Evolutionary conservation across 2,329 filamentous ascomycete genomes (phyloP).

Genomic region (Nannizziopsis barbatae): DNA sequence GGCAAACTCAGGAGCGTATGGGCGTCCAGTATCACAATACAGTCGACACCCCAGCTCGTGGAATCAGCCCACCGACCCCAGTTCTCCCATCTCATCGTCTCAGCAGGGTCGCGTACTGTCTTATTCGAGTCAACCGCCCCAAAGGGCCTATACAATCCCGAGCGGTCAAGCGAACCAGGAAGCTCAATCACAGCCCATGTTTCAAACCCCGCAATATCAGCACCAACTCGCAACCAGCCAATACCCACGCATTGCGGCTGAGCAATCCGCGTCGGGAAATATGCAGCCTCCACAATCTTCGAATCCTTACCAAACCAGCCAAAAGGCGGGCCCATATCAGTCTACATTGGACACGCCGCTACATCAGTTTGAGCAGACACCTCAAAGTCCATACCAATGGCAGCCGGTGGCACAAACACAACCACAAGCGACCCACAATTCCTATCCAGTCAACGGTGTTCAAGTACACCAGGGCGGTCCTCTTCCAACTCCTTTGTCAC

Average conservation of each 20-base stretch:
- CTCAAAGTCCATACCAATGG: neutral
- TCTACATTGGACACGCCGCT: neutral
- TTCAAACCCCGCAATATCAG: slow-evolving; percentile 1
- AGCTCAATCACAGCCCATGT: neutral
- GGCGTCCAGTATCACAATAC: slow-evolving; percentile 3
- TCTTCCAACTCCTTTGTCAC: slow-evolving; percentile 19
- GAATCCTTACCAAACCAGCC: neutral
- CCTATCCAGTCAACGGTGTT: slow-evolving; percentile 17
- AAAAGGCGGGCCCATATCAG: neutral
- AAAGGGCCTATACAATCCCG: neutral
- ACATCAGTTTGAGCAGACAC: neutral
- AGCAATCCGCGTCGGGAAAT: neutral
- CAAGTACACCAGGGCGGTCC: neutral
- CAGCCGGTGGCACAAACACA: neutral
- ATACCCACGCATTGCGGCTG: no score
- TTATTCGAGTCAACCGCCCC: neutral
- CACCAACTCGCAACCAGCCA: neutral
- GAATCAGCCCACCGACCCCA: slow-evolving; percentile 4
- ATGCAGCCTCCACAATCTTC: neutral
- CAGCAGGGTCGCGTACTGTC: neutral
- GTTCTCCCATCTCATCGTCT: neutral
- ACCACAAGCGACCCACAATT: neutral
- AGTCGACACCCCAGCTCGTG: slow-evolving; percentile 2
- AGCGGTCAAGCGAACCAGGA: neutral
- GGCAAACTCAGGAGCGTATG: neutral